Base-by-base conservation (phyloP, 2,329 filamentous ascomycete genomes). In the Metarhizium brunneum region DNA sequence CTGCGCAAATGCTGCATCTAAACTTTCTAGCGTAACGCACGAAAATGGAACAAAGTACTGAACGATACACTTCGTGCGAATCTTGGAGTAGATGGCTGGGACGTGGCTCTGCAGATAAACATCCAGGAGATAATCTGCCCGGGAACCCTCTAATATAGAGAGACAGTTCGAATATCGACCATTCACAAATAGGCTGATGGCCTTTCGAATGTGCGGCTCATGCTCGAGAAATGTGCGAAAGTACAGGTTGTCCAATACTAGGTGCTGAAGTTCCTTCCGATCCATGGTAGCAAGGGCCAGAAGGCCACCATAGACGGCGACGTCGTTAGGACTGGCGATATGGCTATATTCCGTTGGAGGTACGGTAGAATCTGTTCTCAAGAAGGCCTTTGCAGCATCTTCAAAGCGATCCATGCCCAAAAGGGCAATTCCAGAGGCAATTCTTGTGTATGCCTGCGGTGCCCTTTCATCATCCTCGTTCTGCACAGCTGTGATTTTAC, bases 21-120 rank as follows among this genome's bases (percentile, higher is more conserved):
- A 83, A 58, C 84, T 90, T 20, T 86, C 80, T 4, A 97, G 76
- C 0, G 88, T 92, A 58, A 96, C 90, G 61, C 86, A 86, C 47
- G 87, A 95, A 70, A 95, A 99, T 0, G 94, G 92, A 29, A 90
- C 80, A 63, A 96, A 87, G 72, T 96, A 97, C 66, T 96, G 90
- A 29, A 92, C 83, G 57, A 99, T 96, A 65, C 92, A 92, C 74
- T 96, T 96, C 65, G 81, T 88, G 57, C 94, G 84, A 62, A 99
- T 91, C 50, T 77, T 75, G 11, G 80, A 76, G 72, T 92, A 94
- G 20, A 99, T 76, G 1, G 75, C 72, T 42, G 79, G 66, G 18
- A 96, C 76, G 61, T 95, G 88, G 59, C 79, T 82, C 57, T 88
- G 85, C 6, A 99, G 80, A 68, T 96, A 87, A 20, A 96, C 76